Conservation (phyloP, 179 eudicot genomes). For the Drosera spatulata region DNA sequence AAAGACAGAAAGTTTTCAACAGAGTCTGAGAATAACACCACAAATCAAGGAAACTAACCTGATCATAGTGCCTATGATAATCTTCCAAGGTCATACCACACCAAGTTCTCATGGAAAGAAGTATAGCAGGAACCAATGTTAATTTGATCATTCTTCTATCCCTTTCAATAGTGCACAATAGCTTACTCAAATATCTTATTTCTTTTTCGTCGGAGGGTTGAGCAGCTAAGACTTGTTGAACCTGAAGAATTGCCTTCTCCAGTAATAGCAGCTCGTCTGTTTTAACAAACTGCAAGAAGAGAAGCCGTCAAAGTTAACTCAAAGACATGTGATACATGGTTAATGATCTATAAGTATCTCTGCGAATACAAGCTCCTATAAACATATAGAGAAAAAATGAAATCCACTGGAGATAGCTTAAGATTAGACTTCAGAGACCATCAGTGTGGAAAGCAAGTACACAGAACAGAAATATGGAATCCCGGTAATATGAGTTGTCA, state of each 20-base stretch:
- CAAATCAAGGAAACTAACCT: constrained; percentile 36
- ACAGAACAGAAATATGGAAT: no score
- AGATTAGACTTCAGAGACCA: no score
- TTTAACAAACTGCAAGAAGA: constrained; percentile 52
- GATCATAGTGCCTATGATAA: constrained; percentile 66
- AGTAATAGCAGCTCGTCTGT: constrained; percentile 55
- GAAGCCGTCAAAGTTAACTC: not conserved
- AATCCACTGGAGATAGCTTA: no score
- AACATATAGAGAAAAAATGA: no score
- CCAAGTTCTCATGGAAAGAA: constrained; percentile 56
- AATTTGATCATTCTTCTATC: constrained; percentile 29
- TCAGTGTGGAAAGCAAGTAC: no score
- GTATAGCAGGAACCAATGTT: constrained; percentile 49
- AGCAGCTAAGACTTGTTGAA: constrained; percentile 40
- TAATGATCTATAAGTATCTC: no score
- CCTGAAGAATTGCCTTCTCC: constrained; percentile 42
- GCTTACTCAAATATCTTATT: constrained; percentile 27
- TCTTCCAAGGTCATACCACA: constrained; percentile 63
- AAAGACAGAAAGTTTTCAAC: no score
- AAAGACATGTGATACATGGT: no score
- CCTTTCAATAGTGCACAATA: constrained; percentile 31
- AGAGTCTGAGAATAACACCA: not conserved
- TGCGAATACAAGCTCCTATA: no score
- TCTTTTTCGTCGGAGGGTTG: constrained; percentile 29
- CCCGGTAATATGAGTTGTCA: no score